Evolutionary conservation across 1,284 basidiomycete species (phyloP).

Genomic region (Mycena citricolor): DNA sequence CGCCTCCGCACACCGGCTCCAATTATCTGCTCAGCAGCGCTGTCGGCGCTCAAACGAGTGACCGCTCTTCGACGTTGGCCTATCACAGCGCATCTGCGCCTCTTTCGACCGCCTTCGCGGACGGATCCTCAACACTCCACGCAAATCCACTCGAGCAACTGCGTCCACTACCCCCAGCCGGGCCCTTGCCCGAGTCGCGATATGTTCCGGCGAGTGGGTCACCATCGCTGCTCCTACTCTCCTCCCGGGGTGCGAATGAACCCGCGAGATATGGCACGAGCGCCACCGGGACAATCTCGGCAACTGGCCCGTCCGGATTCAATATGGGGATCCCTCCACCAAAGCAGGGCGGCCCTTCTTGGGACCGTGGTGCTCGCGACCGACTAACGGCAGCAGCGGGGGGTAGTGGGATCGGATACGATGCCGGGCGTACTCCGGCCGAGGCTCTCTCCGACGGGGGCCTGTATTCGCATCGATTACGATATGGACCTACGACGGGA

Average conservation of each 20-base stretch:
- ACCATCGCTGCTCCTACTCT: slow-evolving; percentile 33
- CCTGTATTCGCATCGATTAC: slow-evolving; percentile 8
- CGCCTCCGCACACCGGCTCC: no score
- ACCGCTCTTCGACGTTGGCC: background rate
- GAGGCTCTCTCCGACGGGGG: slow-evolving; percentile 11
- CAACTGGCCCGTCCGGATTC: slow-evolving; percentile 19
- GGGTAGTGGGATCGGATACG: no score
- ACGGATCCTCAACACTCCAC: slow-evolving; percentile 31
- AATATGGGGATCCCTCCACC: slow-evolving; percentile 24
- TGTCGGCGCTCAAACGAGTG: slow-evolving; percentile 2
- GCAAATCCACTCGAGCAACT: slow-evolving; percentile 50
- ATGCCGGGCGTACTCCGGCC: background rate
- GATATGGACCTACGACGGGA: slow-evolving; percentile 15
- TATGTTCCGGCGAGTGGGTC: slow-evolving; percentile 44
- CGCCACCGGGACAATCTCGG: slow-evolving; percentile 42
- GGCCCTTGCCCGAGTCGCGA: slow-evolving; percentile 37
- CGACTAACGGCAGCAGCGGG: no score
- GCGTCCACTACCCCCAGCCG: slow-evolving; percentile 42
- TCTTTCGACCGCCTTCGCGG: slow-evolving; percentile 20
- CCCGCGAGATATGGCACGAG: slow-evolving; percentile 42
- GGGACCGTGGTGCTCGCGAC: no score
- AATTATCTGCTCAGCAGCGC: no score
- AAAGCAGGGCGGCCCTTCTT: no score
- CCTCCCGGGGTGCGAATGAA: slow-evolving; percentile 34
- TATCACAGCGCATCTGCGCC: slow-evolving; percentile 11